Evolutionary conservation across 2,329 filamentous ascomycete species (phyloP), one percentile per base, ranked within the genome.

Genomic region (Plectosphaerella plurivora): DNA sequence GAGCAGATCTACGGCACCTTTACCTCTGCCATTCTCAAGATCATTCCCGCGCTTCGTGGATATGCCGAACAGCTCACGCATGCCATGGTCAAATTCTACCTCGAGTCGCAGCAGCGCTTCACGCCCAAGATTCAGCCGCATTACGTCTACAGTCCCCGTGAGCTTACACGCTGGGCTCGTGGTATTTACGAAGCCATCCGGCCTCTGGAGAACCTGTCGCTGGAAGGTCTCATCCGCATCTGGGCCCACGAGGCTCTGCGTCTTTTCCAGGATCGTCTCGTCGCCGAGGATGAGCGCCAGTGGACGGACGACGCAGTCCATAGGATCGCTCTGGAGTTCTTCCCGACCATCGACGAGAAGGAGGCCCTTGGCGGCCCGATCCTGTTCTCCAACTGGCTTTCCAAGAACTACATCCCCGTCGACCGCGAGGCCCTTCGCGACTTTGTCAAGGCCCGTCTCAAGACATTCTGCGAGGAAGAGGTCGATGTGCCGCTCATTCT

Each of bases 391-490:
- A 99, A 99, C 73, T 99, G 94, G 94, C 81, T 99, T 6, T 97
- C 93, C 12, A 97, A 96, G 83, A 89, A 99, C 68, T 99, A 99
- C 65, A 85, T 97, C 11, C 94, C 94, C 7, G 94, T 99, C 39
- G 91, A 96, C 63, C 89, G 94, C 60, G 94, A 99, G 66, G 88
- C 95, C 63, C 79, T 99, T 37, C 87, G 95, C 61, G 94, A 97
- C 60, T 99, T 97, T 61, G 94, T 99, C 68, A 97, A 97, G 73
- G 94, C 94, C 49, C 87, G 94, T 65, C 82, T 99, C 55, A 93
- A 89, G 76, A 99, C 94, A 0, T 99, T 99, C 79, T 99, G 94
- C 65, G 95, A 99, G 66, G 94, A 99, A 77, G 95, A 99, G 68
- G 92, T 99, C 14, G 94, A 99, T 69, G 95, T 99, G 49, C 94